These are phyloP conservation scores for Candida dendrica DNA, from an alignment of 805 yeast species.

Conservation along the genomic window DNA sequence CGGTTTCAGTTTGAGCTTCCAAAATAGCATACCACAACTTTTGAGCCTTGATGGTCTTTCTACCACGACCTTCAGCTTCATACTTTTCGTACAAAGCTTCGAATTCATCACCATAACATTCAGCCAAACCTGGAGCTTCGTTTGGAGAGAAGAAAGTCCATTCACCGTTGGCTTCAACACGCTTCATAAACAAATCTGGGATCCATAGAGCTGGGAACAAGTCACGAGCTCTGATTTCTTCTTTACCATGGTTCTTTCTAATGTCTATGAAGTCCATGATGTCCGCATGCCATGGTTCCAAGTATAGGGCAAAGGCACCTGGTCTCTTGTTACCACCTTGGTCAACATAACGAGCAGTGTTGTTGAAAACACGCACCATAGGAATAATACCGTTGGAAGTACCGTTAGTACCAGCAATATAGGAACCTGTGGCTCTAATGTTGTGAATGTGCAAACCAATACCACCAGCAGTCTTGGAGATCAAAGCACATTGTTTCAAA, in stretches of 20 bases:
- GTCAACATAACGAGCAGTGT: slow-evolving; percentile 94
- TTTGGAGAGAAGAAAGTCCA: slow-evolving; percentile 92
- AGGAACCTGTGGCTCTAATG: slow-evolving; percentile 79
- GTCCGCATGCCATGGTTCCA: slow-evolving; percentile 97
- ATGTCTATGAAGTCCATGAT: slow-evolving; percentile 79
- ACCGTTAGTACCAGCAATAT: slow-evolving; percentile 89
- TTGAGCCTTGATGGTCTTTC: slow-evolving; percentile 71
- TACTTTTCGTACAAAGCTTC: slow-evolving; percentile 63
- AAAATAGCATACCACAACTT: slow-evolving; percentile 85
- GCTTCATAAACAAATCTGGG: slow-evolving; percentile 88
- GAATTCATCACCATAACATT: slow-evolving; percentile 80
- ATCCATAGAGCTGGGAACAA: slow-evolving; percentile 92
- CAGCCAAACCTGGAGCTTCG: slow-evolving; percentile 80
- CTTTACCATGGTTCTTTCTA: slow-evolving; percentile 91
- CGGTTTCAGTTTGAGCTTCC: slow-evolving; percentile 93
- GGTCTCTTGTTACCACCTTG: slow-evolving; percentile 99
- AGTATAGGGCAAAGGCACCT: slow-evolving; percentile 89
- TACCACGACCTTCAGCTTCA: slow-evolving; percentile 62
- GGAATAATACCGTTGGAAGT: slow-evolving; percentile 90
- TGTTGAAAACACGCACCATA: slow-evolving; percentile 92
- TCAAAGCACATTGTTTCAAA: slow-evolving; percentile 78
- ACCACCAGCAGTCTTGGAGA: slow-evolving; percentile 94
- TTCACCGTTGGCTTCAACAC: slow-evolving; percentile 68
- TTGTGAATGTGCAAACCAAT: slow-evolving; percentile 86
- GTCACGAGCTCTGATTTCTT: slow-evolving; percentile 89